Percentiles rank a stretch among this genome's conserved stretches.
Conservation (phyloP, 495 filamentous ascomycete species). For the Niebla homalea region DNA sequence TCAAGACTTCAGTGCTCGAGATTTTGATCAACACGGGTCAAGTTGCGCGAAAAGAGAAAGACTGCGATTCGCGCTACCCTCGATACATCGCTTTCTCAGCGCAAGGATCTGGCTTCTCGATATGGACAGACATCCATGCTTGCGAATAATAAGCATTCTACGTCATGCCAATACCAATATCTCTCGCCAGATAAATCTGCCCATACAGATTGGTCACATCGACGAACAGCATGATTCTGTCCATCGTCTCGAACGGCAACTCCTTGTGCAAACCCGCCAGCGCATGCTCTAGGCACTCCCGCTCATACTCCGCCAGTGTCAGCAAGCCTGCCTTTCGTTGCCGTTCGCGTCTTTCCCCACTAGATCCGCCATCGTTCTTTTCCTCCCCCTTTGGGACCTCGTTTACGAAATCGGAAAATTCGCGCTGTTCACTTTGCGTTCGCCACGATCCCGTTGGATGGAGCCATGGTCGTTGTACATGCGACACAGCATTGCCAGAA, state of each 20-base stretch:
- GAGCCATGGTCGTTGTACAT: conserved; percentile 32
- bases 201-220: conserved; percentile 29
- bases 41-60: no score
- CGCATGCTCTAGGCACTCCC: conserved; percentile 10
- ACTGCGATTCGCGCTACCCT: no score
- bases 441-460: conserved; percentile 20
- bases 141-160: no score
- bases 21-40: no score
- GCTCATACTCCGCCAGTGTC: conserved; percentile 22
- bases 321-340: conserved; percentile 17
- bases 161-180: neutral
- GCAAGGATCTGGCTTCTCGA: no score
- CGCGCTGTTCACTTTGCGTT: conserved; percentile 28
- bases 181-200: conserved; percentile 5
- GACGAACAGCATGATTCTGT: conserved; percentile 19
- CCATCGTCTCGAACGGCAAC: conserved; percentile 5
- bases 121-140: no score
- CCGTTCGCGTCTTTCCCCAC: no score
- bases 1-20: no score
- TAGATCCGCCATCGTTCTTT: no score
- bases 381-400: neutral
- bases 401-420: conserved; percentile 25
- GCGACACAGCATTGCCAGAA: conserved; percentile 28
- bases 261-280: neutral
- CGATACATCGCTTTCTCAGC: no score